A percentile compares a stretch with the other conserved stretches of the same genome.
phyloP scores from a whole-genome alignment of 2,329 filamentous ascomycete species.

The Aspergillus texensis region DNA sequence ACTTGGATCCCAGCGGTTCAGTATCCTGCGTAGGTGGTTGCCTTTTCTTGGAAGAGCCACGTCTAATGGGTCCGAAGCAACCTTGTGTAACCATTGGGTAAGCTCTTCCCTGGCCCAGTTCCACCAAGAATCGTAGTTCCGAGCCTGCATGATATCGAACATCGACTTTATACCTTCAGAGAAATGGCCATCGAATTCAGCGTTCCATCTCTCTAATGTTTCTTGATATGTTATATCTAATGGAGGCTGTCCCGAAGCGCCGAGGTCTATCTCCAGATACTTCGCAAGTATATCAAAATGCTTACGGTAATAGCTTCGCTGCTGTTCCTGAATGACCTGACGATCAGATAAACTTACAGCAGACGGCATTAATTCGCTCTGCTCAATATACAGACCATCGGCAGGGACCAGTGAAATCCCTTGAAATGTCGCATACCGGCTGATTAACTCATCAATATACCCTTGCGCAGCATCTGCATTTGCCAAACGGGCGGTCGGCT shows the following conservation, averaged over 20 bases:
- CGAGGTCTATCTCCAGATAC: conserved; percentile 7
- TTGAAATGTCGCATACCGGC: conserved; percentile 18
- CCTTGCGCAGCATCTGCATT: conserved; percentile 18
- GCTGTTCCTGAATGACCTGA: conserved; percentile 6
- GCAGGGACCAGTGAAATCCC: conserved; percentile 13
- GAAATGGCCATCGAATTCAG: conserved; percentile 36
- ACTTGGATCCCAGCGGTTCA: conserved; percentile 21
- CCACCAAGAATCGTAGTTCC: conserved; percentile 40
- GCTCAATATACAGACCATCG: background rate
- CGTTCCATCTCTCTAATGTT: conserved; percentile 26
- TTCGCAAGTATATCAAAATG: conserved; percentile 14
- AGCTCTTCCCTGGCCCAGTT: conserved; percentile 38
- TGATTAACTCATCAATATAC: conserved; percentile 27
- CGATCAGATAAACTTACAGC: conserved; percentile 6
- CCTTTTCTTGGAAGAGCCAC: background rate
- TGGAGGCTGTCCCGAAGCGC: background rate
- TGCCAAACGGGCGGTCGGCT: conserved; percentile 24
- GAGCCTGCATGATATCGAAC: conserved; percentile 31
- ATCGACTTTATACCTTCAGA: conserved; percentile 31
- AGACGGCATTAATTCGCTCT: background rate
- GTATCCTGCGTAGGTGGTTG: conserved; percentile 10
- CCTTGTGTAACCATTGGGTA: conserved; percentile 12
- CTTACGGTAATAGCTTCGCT: conserved; percentile 10
- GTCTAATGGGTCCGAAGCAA: background rate
- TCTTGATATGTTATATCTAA: background rate